These are phyloP conservation scores for Trichophyton benhamiae DNA, from an alignment of 2,329 filamentous ascomycete genomes.

Conservation along the genomic window DNA sequence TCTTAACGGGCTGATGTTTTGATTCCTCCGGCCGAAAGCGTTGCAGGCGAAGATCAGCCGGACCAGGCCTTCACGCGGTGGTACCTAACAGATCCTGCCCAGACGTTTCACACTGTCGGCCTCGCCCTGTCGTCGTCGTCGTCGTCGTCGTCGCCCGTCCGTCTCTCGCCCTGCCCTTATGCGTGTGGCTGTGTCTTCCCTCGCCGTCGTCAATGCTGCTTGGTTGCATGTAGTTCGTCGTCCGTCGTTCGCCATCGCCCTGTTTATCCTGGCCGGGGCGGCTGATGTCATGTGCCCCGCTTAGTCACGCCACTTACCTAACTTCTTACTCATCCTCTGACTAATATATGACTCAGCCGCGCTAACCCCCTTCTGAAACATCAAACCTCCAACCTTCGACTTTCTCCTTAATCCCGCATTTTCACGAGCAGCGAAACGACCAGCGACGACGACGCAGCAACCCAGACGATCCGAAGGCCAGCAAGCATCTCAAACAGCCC, in stretches of 20 bases:
- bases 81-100: neutral
- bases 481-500: no score
- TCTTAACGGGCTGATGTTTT: neutral
- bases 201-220: no score
- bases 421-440: neutral
- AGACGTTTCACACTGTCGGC: neutral
- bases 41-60: neutral
- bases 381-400: neutral
- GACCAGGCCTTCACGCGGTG: neutral
- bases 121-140: neutral
- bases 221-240: neutral
- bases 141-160: no score
- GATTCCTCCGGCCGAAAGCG: neutral
- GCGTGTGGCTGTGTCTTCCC: no score
- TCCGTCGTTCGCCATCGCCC: neutral
- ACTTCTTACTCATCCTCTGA: neutral
- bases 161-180: neutral
- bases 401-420: slow-evolving; percentile 3
- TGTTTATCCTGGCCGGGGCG: neutral
- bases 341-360: neutral
- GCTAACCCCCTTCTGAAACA: neutral
- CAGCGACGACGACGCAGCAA: neutral
- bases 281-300: neutral
- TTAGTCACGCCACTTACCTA: neutral
- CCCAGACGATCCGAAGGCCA: neutral